phyloP scores from a whole-genome alignment of 768 basidiomycete species.

The Chalciporus chontae region DNA sequence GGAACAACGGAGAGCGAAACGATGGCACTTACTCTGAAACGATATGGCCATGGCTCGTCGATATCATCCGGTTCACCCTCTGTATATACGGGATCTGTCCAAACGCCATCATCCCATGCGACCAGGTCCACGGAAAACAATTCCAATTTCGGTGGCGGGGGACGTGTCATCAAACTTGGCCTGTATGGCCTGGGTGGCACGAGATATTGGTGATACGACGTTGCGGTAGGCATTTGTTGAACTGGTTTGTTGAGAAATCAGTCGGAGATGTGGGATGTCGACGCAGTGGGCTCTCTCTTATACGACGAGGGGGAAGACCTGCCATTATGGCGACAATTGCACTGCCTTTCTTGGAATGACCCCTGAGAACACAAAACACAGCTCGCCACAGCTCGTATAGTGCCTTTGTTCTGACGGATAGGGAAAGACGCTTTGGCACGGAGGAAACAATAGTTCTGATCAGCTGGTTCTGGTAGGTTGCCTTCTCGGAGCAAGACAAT shows the following conservation, averaged over 20 bases:
- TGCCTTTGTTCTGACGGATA: conserved; percentile 15
- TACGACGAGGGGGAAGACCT: conserved; percentile 3
- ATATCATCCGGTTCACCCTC: conserved; percentile 38
- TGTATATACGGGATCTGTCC: conserved; percentile 12
- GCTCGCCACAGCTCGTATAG: conserved; percentile 13
- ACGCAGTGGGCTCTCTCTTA: conserved; percentile 9
- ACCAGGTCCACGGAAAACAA: conserved; percentile 22
- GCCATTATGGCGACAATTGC: background rate
- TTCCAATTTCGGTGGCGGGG: conserved; percentile 1
- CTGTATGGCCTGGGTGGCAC: background rate
- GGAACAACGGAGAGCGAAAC: background rate
- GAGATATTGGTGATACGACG: background rate
- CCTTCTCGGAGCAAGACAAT: conserved; percentile 6
- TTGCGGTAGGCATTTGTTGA: conserved; percentile 5
- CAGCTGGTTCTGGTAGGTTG: background rate
- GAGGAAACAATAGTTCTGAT: conserved; percentile 7
- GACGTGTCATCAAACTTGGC: conserved; percentile 2
- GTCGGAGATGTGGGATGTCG: background rate
- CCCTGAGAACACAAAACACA: conserved; percentile 12
- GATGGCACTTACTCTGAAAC: conserved; percentile 38
- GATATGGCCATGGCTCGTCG: conserved; percentile 50
- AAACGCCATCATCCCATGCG: conserved; percentile 25
- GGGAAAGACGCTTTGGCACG: conserved; percentile 9
- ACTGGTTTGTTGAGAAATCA: background rate
- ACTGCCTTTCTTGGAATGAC: background rate